Evolutionary conservation across 441 rosid genomes (phyloP), one percentile per base, ranked within the genome.

Genomic region (Pelargonium fulgidum): DNA sequence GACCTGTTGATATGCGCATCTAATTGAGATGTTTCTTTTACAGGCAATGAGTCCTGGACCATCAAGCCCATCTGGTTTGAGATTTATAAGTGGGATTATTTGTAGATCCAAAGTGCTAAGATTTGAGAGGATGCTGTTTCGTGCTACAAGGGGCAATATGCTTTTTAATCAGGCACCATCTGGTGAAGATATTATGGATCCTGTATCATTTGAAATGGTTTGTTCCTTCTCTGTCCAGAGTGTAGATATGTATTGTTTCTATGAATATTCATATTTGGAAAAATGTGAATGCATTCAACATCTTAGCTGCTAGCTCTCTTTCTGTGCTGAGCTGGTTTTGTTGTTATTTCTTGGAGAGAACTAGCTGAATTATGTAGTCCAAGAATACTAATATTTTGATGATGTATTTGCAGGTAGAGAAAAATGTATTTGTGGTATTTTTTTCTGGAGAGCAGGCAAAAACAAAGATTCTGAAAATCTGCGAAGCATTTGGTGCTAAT

Each of bases 61-160:
- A 70, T 81, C 89, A 47, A 84, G 79, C 73, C 96, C 84, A 74
- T 85, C 99, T 70, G 92, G 98, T 72, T 79, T 95, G 79, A 87
- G 94, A 80, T 95, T 86, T 81, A 84, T 95, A 73, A 83, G 96
- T 68, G 98, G 99, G 67, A 95, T 95, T 62, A 82, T 92, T 72
- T 87, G 93, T 79, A 86, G 82, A 76, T 83, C 85, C 63, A 90
- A 95, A 82, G 82, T 75, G 76, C 82, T 86, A 70, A 86, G 92
- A 83, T 94, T 89, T 73, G 97, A 94, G 86, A 89, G 97, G 84
- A 90, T 94, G 75, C 78, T 94, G 71, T 92, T 92, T 75, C 97
- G 96, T 80, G 97, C 97, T 67, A 94, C 99, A 68, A 85, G 99
- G 85, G 98, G 96, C 11, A 92, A 90, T 84, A 88, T 94, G 73